Evolutionary conservation across 441 rosid genomes (phyloP).

Genomic region (Croton setiger): DNA sequence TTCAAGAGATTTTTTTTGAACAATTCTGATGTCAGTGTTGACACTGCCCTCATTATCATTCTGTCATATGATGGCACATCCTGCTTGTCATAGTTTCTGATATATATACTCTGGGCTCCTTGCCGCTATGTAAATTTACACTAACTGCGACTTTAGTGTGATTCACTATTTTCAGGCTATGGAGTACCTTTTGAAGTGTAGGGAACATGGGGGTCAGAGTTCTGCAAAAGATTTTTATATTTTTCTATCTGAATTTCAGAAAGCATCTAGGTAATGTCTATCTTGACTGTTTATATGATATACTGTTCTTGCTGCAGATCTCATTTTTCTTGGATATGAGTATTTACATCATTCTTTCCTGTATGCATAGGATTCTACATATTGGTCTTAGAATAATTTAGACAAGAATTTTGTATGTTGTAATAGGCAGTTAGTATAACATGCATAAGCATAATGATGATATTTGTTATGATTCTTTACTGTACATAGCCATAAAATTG

Average conservation of each 20-base stretch:
- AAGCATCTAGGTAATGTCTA: slow-evolving; percentile 60
- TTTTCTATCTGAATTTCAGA: slow-evolving; percentile 79
- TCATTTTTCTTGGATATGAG: neutral
- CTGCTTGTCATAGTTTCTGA: neutral
- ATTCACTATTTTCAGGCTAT: slow-evolving; percentile 79
- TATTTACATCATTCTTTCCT: neutral
- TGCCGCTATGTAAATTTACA: neutral
- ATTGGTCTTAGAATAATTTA: too few relatives aligned
- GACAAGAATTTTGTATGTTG: too few relatives aligned
- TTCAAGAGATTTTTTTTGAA: neutral
- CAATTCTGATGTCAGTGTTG: slow-evolving; percentile 2
- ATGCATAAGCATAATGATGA: too few relatives aligned
- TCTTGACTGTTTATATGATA: neutral
- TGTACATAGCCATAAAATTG: too few relatives aligned
- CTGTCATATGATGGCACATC: neutral
- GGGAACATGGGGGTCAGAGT: slow-evolving; percentile 51
- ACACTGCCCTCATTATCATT: neutral
- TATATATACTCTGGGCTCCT: neutral
- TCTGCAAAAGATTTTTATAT: slow-evolving; percentile 59
- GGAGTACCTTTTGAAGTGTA: slow-evolving; percentile 71
- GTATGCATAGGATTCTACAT: neutral
- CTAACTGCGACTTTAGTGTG: neutral
- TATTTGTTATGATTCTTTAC: too few relatives aligned
- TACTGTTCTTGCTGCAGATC: neutral
- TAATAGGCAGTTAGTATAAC: too few relatives aligned